Evolutionary conservation across 352 stramenopile genomes (phyloP), one percentile per base, ranked within the genome.

Genomic region (Globisporangium canariense): DNA sequence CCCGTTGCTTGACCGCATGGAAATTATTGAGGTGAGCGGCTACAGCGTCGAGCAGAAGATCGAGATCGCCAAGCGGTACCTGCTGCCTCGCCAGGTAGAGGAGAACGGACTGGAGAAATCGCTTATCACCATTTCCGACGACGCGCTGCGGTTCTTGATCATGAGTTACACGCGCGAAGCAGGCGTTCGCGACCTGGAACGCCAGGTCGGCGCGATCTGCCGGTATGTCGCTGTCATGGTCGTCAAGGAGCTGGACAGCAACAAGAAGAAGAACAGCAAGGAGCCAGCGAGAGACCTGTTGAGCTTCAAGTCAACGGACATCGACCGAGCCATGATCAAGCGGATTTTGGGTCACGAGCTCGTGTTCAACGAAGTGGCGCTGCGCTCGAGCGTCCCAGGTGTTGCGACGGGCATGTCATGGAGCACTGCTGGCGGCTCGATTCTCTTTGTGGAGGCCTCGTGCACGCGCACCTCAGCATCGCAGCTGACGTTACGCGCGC

Each of bases 361-460:
- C 5, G 74, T 93, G 28, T 89, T 88, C 57, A 90, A 90, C 40
- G 83, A 91, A 62, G 80, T 94, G 13, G 83, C 83, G 7, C 66
- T 92, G 34, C 81, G 83, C 38, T 88, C 80, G 10, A 81, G 71
- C 25, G 74, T 90, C 18, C 77, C 81, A 25, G 83, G 81, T 6
- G 80, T 96, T 43, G 79, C 82, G 1, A 96, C 88, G 16, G 87
- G 87, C 18, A 90, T 96, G 71, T 93, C 88, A 14, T 96, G 87
- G 84, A 96, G 80, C 40, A 79, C 81, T 20, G 74, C 83, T 0
- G 86, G 86, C 14, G 87, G 86, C 8, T 89, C 86, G 5, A 93
- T 96, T 32, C 69, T 96, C 16, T 96, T 96, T 64, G 86, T 96
- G 43, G 86, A 96, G 63, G 86, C 82, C n/a, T 91, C 87, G 6